Evolutionary conservation across 2,329 filamentous ascomycete species (phyloP).

Genomic region (Fusarium stilboides): DNA sequence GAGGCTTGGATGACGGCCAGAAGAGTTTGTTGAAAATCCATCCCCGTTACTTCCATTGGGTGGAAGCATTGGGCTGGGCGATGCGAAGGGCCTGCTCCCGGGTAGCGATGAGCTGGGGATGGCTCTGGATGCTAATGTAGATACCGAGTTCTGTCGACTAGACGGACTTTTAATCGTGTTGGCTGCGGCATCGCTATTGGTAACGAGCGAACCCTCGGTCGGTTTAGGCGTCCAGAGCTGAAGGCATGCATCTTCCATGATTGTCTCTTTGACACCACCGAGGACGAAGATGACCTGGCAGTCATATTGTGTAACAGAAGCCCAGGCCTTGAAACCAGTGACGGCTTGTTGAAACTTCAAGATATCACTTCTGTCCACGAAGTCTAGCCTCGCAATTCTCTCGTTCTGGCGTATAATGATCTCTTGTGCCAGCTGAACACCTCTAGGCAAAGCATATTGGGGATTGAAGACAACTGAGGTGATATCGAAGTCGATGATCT

Average conservation of each 20-base stretch:
- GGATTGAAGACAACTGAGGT: conserved; percentile 49
- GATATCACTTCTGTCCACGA: conserved; percentile 47
- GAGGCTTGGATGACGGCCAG: conserved; percentile 34
- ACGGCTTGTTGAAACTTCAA: conserved; percentile 55
- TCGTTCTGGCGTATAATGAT: conserved; percentile 52
- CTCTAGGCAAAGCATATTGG: conserved; percentile 49
- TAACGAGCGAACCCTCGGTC: conserved; percentile 49
- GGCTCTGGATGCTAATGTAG: conserved; percentile 14
- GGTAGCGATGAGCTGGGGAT: conserved; percentile 9
- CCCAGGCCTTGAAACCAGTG: conserved; percentile 53
- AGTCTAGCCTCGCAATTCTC: conserved; percentile 51
- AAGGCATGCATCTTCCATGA: conserved; percentile 51
- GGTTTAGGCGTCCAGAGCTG: conserved; percentile 54
- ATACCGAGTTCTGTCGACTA: conserved; percentile 39
- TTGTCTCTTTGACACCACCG: conserved; percentile 39
- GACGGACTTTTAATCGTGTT: conserved; percentile 17
- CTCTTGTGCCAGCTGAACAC: conserved; percentile 40
- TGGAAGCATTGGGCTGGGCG: conserved; percentile 2
- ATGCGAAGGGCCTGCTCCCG: conserved; percentile 10
- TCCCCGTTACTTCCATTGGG: conserved; percentile 12
- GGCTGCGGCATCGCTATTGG: conserved; percentile 45
- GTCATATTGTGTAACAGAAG: conserved; percentile 48
- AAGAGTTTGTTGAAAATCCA: conserved; percentile 12
- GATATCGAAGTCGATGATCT: conserved; percentile 54
- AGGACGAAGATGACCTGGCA: conserved; percentile 52